Conservation (phyloP, 169 alveolate genomes). For the Toxoplasma gondii region DNA sequence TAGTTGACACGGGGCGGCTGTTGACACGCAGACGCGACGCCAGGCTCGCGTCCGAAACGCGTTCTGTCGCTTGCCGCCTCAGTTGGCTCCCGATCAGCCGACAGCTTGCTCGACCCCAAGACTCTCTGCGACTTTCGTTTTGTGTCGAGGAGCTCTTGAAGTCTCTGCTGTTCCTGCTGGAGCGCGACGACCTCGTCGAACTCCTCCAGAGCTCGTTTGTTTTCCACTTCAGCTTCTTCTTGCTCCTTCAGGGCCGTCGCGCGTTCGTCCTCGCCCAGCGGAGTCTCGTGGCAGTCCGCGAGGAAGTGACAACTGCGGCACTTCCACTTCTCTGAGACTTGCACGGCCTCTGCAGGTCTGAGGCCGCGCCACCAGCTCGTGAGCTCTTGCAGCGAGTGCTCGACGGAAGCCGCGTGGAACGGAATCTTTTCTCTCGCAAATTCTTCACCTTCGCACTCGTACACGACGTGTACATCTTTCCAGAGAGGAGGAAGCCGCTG, state of each 20-base stretch:
- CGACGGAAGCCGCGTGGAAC: conserved; percentile 4
- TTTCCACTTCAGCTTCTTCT: neutral
- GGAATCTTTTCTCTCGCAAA: conserved; percentile 28
- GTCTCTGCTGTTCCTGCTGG: conserved; percentile 13
- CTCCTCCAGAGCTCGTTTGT: conserved; percentile 28
- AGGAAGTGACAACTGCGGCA: conserved; percentile 16
- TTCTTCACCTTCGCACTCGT: conserved; percentile 45
- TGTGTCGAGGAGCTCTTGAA: neutral
- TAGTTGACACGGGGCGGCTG: too few species aligned
- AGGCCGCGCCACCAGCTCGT: conserved; percentile 38
- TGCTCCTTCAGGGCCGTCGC: neutral
- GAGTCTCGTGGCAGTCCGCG: neutral
- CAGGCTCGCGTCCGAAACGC: neutral
- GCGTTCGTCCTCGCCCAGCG: neutral
- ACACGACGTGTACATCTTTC: conserved; percentile 39
- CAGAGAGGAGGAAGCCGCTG: conserved; percentile 36
- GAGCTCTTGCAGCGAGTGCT: conserved; percentile 6
- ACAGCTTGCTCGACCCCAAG: too few species aligned
- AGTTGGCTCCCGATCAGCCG: neutral
- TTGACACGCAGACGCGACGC: neutral
- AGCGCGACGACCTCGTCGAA: conserved; percentile 14
- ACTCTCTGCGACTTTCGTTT: neutral
- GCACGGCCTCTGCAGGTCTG: conserved; percentile 12
- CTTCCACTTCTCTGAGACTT: conserved; percentile 30
- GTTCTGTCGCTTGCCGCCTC: neutral